A percentile compares a stretch with the other conserved stretches of the same genome.
Conservation (phyloP, 352 stramenopile species). For the Phytopythium sindhum region DNA sequence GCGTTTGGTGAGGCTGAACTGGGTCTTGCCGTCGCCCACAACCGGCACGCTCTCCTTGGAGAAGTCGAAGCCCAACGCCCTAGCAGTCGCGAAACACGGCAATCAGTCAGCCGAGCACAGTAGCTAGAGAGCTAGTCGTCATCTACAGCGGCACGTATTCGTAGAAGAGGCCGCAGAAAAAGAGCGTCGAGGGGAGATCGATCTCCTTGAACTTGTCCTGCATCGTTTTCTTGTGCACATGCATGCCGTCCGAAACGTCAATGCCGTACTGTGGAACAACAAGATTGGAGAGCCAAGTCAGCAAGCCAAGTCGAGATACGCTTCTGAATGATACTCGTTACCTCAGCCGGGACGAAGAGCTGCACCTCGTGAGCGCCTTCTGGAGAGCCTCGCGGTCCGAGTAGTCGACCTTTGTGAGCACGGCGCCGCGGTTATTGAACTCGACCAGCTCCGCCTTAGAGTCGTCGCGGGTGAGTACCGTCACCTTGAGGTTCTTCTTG, state of each 20-base stretch:
- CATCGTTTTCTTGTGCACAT: constrained; percentile 18
- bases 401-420: constrained; percentile 19
- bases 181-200: constrained; percentile 22
- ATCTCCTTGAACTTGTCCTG: constrained; percentile 17
- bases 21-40: constrained; percentile 14
- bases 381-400: constrained; percentile 13
- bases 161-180: constrained; percentile 19
- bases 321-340: no score
- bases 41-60: constrained; percentile 16
- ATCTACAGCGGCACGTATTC: constrained; percentile 16
- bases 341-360: constrained; percentile 22
- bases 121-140: no score
- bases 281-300: background rate
- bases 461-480: constrained; percentile 23
- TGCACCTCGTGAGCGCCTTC: constrained; percentile 15
- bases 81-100: no score
- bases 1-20: constrained; percentile 18
- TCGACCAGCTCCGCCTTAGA: constrained; percentile 19
- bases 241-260: constrained; percentile 10
- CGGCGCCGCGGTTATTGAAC: constrained; percentile 23
- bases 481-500: constrained; percentile 17
- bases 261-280: constrained; percentile 9
- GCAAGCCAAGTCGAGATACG: no score
- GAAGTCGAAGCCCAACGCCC: constrained; percentile 14
- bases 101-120: no score